A percentile compares a stretch with the other conserved stretches of the same genome.
Conservation (phyloP, 1,284 basidiomycete genomes). For the Rhodofomes roseus region DNA sequence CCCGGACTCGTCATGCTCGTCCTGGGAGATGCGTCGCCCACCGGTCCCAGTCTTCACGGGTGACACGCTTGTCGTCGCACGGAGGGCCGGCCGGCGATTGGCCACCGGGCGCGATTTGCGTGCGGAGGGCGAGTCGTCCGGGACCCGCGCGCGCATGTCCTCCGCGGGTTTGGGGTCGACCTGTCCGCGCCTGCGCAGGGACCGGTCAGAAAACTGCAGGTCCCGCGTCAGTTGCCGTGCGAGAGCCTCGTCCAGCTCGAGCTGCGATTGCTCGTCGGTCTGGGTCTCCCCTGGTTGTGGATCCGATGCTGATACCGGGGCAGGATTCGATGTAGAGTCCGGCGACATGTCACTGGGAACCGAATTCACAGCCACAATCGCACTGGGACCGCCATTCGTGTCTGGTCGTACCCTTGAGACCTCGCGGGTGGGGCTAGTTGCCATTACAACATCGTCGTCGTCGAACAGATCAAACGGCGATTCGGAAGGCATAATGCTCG, state of each 20-base stretch:
- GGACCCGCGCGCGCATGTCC: background rate
- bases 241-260: slow-evolving; percentile 5
- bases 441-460: slow-evolving; percentile 24
- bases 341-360: background rate
- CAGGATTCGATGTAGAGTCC: background rate
- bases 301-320: background rate
- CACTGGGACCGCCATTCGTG: slow-evolving; percentile 6
- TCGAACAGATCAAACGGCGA: slow-evolving; percentile 26
- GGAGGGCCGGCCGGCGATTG: background rate
- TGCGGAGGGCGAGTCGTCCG: slow-evolving; percentile 2
- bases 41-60: background rate
- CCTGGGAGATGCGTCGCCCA: background rate
- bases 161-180: background rate
- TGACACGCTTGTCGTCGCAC: background rate
- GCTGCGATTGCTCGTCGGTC: slow-evolving; percentile 2
- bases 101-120: slow-evolving; percentile 4
- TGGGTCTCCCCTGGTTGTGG: slow-evolving; percentile 2
- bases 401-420: slow-evolving; percentile 1
- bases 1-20: background rate
- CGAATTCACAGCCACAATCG: slow-evolving; percentile 7
- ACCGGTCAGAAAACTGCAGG: slow-evolving; percentile 16
- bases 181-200: slow-evolving; percentile 20
- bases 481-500: slow-evolving; percentile 6
- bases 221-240: slow-evolving; percentile 15
- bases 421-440: slow-evolving; percentile 12